Percentiles rank a stretch among this genome's conserved stretches.
Conservation (phyloP, 768 basidiomycete genomes). For the Pisolithus sp. region DNA sequence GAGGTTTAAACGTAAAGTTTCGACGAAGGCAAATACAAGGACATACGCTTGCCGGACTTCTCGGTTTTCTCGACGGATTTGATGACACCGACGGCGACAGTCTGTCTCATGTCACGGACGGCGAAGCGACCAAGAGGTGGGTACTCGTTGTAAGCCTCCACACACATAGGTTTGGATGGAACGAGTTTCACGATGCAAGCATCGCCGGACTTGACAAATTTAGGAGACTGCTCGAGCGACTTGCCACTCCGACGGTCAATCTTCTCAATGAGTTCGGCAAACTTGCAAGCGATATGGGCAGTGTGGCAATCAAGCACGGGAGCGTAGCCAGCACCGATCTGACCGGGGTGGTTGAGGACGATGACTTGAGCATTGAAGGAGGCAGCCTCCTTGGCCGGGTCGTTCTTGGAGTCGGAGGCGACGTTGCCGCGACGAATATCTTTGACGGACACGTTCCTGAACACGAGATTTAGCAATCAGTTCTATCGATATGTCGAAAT, state of each 20-base stretch:
- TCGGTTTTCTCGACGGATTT: constrained; percentile 96
- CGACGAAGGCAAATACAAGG: not conserved
- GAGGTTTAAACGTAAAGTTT: constrained; percentile 2
- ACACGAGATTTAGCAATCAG: constrained; percentile 5
- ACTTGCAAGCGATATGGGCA: constrained; percentile 99
- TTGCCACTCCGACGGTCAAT: constrained; percentile 99
- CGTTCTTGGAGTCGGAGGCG: constrained; percentile 99
- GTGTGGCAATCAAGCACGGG: constrained; percentile 99
- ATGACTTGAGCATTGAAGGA: constrained; percentile 99
- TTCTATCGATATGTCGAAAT: constrained; percentile 3
- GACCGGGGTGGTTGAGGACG: constrained; percentile 99
- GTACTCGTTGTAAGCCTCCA: constrained; percentile 93
- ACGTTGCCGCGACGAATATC: constrained; percentile 99
- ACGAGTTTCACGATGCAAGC: constrained; percentile 97
- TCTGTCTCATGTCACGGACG: constrained; percentile 99
- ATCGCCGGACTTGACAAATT: constrained; percentile 99
- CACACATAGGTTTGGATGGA: constrained; percentile 95
- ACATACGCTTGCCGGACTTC: constrained; percentile 76
- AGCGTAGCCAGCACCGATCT: constrained; percentile 98
- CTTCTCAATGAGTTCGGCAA: constrained; percentile 97
- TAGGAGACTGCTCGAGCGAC: constrained; percentile 79
- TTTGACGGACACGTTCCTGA: constrained; percentile 99
- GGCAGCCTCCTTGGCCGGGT: constrained; percentile 98
- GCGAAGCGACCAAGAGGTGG: constrained; percentile 99
- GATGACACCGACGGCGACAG: constrained; percentile 98